phyloP scores from a whole-genome alignment of 768 basidiomycete species.

The Sutorius australiensis region DNA sequence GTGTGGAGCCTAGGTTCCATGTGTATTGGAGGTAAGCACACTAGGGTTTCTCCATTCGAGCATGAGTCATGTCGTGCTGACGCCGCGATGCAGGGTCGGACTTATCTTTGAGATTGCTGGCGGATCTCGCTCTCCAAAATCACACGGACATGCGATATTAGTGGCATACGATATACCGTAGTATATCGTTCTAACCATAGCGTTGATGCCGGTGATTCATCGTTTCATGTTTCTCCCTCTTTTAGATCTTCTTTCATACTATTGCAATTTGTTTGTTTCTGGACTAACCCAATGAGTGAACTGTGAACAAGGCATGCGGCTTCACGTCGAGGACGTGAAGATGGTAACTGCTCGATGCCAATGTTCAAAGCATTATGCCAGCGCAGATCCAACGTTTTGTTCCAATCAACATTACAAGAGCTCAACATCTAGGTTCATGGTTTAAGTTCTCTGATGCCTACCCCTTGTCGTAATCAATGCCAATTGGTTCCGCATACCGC shows the following conservation, averaged over 20 bases:
- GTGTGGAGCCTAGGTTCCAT: not conserved
- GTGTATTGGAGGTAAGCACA: slow-evolving; percentile 13
- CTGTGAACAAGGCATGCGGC: not conserved
- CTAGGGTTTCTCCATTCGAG: not conserved
- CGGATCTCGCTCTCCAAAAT: not conserved
- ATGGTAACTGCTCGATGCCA: not conserved
- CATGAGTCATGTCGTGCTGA: not conserved
- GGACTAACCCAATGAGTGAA: not conserved
- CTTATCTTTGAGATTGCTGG: not conserved
- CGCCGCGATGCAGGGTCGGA: not conserved
- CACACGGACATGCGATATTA: not conserved
- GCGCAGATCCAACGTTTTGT: not conserved
- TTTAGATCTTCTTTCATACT: no score
- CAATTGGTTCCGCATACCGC: not conserved
- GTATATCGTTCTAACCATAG: not conserved
- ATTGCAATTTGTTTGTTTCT: slow-evolving; percentile 13
- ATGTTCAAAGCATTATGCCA: not conserved
- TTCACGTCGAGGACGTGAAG: not conserved
- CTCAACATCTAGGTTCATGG: not conserved
- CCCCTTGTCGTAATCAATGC: not conserved
- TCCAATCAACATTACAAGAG: not conserved
- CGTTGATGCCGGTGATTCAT: not conserved
- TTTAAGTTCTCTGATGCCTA: not conserved
- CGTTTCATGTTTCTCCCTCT: not conserved
- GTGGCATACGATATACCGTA: not conserved